Base-by-base conservation (phyloP, 139 green algal species). In the Yamagishiella unicocca region DNA sequence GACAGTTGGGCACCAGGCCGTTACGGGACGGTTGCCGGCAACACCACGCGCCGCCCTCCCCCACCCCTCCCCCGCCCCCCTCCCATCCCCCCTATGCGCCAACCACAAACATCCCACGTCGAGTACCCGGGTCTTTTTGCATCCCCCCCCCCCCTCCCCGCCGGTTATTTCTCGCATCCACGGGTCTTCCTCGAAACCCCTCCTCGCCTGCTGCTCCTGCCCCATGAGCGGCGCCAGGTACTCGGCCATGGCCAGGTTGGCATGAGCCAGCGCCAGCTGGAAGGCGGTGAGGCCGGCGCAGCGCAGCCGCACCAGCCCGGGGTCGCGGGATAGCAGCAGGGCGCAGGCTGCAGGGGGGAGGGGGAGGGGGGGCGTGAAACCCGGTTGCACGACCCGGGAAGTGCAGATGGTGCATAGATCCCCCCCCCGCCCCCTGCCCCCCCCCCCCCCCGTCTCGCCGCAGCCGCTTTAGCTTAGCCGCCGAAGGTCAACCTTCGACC, bases 211-310 rank as follows among this genome's bases (percentile, higher is more conserved):
- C 76, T 83, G 50, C 76, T 67, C 76, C 22, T 12, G 53, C 4
- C 76, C 76, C 76, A 70, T 83, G 53, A 70, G 53, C 33, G 76
- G 53, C 35, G 76, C 76, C 76, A 83, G 76, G 53, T 71, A 71
- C 53, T 83, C 76, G 12, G 50, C 76, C 76, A 83, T 35, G 37
- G 22, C 76, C 76, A 83, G 53, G 53, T 83, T 83, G 76, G 21
- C 33, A 21, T 83, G 76, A 0, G 50, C 76, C 76, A 83, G 54
- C 21, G 76, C 76, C 76, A 83, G 76, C 1, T 53, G 42, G 22
- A 70, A 54, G 17, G 76, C 35, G 22, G 76, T 70, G 12, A 83
- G 53, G 6, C 76, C 76, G 33, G 21, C 19, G 33, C 76, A 71
- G 33, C 33, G 53, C 27, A 71, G 53, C 76, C 76, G 37, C 76